These are phyloP conservation scores for Conoideocrella luteorostrata DNA, from an alignment of 2,329 filamentous ascomycete species.

Conservation along the genomic window DNA sequence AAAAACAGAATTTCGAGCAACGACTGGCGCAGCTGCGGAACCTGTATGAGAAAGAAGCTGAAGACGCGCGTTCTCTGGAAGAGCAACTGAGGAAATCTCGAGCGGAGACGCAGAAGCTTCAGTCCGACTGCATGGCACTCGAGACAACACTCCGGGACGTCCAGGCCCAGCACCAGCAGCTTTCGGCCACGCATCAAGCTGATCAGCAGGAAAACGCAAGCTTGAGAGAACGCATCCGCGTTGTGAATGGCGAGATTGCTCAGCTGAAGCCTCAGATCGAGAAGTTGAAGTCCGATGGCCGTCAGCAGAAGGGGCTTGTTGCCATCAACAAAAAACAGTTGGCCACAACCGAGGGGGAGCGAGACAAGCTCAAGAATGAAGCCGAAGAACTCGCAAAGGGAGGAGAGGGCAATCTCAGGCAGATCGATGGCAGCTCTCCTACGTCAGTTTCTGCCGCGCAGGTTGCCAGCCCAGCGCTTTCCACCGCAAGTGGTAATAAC, in stretches of 20 bases:
- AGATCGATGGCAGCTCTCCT: slow-evolving; percentile 45
- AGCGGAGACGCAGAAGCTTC: slow-evolving; percentile 76
- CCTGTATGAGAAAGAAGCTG: slow-evolving; percentile 89
- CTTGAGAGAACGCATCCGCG: slow-evolving; percentile 81
- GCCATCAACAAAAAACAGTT: slow-evolving; percentile 99
- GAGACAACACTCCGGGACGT: slow-evolving; percentile 78
- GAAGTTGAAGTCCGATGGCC: slow-evolving; percentile 83
- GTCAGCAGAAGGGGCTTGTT: slow-evolving; percentile 92
- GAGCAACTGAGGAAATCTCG: slow-evolving; percentile 72
- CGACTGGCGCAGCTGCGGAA: slow-evolving; percentile 78
- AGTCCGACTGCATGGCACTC: slow-evolving; percentile 75
- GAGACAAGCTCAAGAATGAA: slow-evolving; percentile 80
- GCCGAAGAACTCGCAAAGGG: slow-evolving; percentile 61
- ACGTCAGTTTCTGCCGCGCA: slow-evolving; percentile 38
- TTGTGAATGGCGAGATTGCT: slow-evolving; percentile 73
- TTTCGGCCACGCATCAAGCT: slow-evolving; percentile 66
- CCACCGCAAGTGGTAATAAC: slow-evolving; percentile 73
- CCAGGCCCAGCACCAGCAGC: slow-evolving; percentile 73
- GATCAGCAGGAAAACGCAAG: slow-evolving; percentile 84
- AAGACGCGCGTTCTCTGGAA: slow-evolving; percentile 76
- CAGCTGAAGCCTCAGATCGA: slow-evolving; percentile 87
- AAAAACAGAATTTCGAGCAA: slow-evolving; percentile 90
- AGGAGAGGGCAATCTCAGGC: slow-evolving; percentile 51
- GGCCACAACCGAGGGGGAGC: slow-evolving; percentile 78
- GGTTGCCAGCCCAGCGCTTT: slow-evolving; percentile 64